Conservation (phyloP, 495 filamentous ascomycete species). For the Chaetomium tenue region DNA sequence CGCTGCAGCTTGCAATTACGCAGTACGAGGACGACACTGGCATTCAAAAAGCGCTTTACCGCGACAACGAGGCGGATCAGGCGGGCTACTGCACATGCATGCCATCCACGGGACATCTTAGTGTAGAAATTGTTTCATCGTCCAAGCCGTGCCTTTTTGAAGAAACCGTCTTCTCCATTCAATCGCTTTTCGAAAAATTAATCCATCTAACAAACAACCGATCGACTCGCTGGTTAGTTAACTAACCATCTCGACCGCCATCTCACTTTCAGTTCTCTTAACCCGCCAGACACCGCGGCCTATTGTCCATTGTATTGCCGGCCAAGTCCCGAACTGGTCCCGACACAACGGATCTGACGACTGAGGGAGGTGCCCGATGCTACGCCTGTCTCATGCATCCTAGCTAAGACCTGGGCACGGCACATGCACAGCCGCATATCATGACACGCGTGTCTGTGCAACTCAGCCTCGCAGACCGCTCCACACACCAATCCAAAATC, state of each 20-base stretch:
- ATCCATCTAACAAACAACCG: background rate
- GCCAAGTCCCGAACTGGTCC: background rate
- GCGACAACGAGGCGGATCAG: slow-evolving; percentile 10
- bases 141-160: background rate
- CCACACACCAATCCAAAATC: slow-evolving; percentile 8
- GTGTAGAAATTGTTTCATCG: slow-evolving; percentile 7
- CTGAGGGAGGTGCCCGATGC: background rate
- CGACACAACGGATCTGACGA: background rate
- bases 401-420: background rate
- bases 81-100: slow-evolving; percentile 7
- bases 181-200: background rate
- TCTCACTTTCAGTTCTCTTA: too few relatives aligned
- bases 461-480: slow-evolving; percentile 13
- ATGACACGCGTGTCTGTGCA: slow-evolving; percentile 12
- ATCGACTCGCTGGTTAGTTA: too few relatives aligned
- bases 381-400: slow-evolving; percentile 2
- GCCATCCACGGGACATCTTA: background rate
- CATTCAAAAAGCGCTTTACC: background rate
- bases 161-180: background rate
- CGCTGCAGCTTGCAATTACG: slow-evolving; percentile 7
- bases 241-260: too few relatives aligned
- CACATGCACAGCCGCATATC: slow-evolving; percentile 11
- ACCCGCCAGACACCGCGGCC: too few relatives aligned
- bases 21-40: background rate
- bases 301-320: background rate